Evolutionary conservation across 805 yeast species (phyloP), one percentile per base, ranked within the genome.

Genomic region (Helenozyma rhizophorensis): DNA sequence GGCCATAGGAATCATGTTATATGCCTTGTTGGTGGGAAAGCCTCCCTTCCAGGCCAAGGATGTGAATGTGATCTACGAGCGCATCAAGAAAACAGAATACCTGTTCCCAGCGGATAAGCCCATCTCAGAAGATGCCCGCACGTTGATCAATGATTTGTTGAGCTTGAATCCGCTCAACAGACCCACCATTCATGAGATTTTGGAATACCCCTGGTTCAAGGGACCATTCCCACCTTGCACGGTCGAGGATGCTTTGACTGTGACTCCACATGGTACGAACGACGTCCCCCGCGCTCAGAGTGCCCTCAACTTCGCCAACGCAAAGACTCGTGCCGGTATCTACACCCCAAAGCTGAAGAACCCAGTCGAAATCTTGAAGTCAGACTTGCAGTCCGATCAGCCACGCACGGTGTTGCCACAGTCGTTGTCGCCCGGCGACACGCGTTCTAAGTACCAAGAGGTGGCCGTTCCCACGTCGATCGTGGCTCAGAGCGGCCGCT

Each of bases 21-120:
- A 81, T 54, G 97, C 98, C 7, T 72, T 93, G 61, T 68, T 93
- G 31, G 71, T 83, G 38, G 97, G 97, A 23, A 88, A 87, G 58
- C 98, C 99, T 10, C 99, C 99, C 1, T 93, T 93, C 66, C 99
- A 93, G 64, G 86, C 95, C 23, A 86, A 87, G 53, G 96, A 89
- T 56, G 96, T 93, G 28, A 81, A 87, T 49, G 77, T 82, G 36
- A 93, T 93, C 45, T 93, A 93, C 62, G 94, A 87, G 53, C 76
- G 96, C 62, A 93, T 93, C 56, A 87, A 88, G 58, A 70, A 73
- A 37, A 80, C 82, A 37, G 95, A 87, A 40, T 87, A 78, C 55
- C 60, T 62, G 23, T 90, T 89, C 59, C 98, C 97, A 13, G 67
- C 64, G 13, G 81, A 78, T 36, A 70, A 71, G 43, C 76, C 76